Conservation (phyloP, 306 rosid species). For the Medicago truncatula region DNA sequence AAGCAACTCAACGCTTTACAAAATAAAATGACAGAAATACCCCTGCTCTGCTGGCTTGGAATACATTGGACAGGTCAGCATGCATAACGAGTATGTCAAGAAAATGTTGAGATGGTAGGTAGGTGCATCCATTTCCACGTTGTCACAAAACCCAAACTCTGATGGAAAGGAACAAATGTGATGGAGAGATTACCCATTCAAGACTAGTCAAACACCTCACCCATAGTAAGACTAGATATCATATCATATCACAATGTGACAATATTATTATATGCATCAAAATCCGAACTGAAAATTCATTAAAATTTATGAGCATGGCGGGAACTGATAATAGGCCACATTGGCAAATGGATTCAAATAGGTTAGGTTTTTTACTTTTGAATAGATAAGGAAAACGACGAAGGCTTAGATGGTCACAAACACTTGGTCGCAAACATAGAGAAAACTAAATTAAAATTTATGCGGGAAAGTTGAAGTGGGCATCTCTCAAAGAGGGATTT, state of each 20-base stretch:
- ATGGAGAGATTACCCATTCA: conserved; percentile 30
- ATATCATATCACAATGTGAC: conserved; percentile 14
- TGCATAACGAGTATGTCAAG: neutral
- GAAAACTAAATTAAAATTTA: too few relatives aligned
- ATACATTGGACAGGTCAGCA: conserved; percentile 24
- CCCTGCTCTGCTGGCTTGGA: conserved; percentile 27
- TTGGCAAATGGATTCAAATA: neutral
- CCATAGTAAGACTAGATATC: conserved; percentile 35
- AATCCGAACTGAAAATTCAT: conserved; percentile 24
- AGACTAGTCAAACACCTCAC: conserved; percentile 57
- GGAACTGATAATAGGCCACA: neutral
- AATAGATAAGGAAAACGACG: too few relatives aligned
- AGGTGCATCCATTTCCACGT: conserved; percentile 46
- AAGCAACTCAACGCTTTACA: neutral
- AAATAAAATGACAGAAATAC: conserved; percentile 24
- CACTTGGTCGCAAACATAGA: too few relatives aligned
- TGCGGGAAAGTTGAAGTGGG: too few relatives aligned
- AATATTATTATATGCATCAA: conserved; percentile 23
- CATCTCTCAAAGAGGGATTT: too few relatives aligned
- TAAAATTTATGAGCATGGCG: neutral
- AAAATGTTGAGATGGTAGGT: conserved; percentile 32
- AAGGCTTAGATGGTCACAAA: too few relatives aligned
- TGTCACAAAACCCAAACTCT: conserved; percentile 47
- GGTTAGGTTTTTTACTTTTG: too few relatives aligned
- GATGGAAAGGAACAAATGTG: conserved; percentile 43